These are phyloP conservation scores for Teunomyces gatunensis DNA, from an alignment of 805 yeast genomes.

Conservation along the genomic window DNA sequence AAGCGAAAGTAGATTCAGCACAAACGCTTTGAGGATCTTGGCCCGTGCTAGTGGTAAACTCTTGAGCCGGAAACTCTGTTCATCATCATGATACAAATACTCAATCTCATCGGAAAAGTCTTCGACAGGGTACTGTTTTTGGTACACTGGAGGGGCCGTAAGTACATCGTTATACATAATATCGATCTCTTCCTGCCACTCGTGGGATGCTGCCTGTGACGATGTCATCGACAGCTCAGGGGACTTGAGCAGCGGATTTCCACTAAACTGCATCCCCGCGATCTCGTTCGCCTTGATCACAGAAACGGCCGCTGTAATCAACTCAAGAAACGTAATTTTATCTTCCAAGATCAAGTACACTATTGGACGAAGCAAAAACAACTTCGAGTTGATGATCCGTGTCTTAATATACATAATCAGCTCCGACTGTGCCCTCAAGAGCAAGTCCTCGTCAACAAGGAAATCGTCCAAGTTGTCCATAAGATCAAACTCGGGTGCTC, in stretches of 20 bases:
- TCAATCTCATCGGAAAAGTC: slow-evolving; percentile 28
- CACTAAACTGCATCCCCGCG: not conserved
- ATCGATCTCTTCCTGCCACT: slow-evolving; percentile 10
- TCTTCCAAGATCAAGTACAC: slow-evolving; percentile 31
- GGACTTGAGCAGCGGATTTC: not conserved
- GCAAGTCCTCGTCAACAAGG: slow-evolving; percentile 31
- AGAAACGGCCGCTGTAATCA: slow-evolving; percentile 24
- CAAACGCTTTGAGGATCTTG: slow-evolving; percentile 25
- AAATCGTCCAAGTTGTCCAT: slow-evolving; percentile 32
- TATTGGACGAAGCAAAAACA: slow-evolving; percentile 34
- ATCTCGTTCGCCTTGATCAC: slow-evolving; percentile 8
- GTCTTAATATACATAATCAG: slow-evolving; percentile 39
- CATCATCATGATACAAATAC: slow-evolving; percentile 7
- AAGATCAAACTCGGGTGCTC: slow-evolving; percentile 11
- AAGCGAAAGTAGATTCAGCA: slow-evolving; percentile 24
- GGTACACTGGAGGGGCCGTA: slow-evolving; percentile 28
- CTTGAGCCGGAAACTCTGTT: slow-evolving; percentile 13
- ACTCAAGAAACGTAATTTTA: slow-evolving; percentile 23
- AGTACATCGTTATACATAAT: slow-evolving; percentile 18
- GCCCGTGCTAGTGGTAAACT: slow-evolving; percentile 22
- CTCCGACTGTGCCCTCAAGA: slow-evolving; percentile 34
- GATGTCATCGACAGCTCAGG: slow-evolving; percentile 4
- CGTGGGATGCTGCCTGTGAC: not conserved
- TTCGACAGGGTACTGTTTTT: slow-evolving; percentile 27
- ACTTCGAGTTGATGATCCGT: slow-evolving; percentile 31